phyloP scores from a whole-genome alignment of 2,329 filamentous ascomycete species.

The Metarhizium humberi region DNA sequence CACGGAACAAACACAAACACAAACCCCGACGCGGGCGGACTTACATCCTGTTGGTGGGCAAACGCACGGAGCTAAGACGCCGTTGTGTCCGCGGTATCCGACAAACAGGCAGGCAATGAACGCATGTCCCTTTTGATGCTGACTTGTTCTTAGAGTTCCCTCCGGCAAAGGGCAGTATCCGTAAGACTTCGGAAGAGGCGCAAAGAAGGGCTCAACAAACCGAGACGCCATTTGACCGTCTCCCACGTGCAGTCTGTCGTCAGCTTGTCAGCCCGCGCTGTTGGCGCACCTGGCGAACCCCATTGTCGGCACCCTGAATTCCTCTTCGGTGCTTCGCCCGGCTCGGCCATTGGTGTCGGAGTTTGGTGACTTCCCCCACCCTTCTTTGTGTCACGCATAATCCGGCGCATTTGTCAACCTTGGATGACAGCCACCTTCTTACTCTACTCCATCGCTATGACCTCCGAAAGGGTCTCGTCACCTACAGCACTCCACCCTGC shows the following conservation, averaged over 20 bases:
- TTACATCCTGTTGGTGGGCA: not conserved
- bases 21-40: not conserved
- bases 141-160: not conserved
- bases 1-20: not conserved
- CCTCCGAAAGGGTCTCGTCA: constrained; percentile 28
- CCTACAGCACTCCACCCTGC: constrained; percentile 42
- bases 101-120: not conserved
- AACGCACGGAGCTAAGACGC: not conserved
- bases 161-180: not conserved
- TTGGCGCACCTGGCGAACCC: not conserved
- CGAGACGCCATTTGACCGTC: not conserved
- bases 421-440: not conserved
- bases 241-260: not conserved
- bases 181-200: not conserved
- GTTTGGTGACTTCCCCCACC: constrained; percentile 7
- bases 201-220: not conserved
- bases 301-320: constrained; percentile 7
- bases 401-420: too few species aligned
- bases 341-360: constrained; percentile 18
- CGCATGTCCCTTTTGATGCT: not conserved
- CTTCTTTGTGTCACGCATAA: not conserved
- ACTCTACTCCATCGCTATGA: constrained; percentile 13
- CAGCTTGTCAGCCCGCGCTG: not conserved
- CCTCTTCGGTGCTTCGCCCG: constrained; percentile 12
- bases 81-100: not conserved